These are phyloP conservation scores for Multifurca ochricompacta DNA, from an alignment of 768 basidiomycete species.

Conservation along the genomic window DNA sequence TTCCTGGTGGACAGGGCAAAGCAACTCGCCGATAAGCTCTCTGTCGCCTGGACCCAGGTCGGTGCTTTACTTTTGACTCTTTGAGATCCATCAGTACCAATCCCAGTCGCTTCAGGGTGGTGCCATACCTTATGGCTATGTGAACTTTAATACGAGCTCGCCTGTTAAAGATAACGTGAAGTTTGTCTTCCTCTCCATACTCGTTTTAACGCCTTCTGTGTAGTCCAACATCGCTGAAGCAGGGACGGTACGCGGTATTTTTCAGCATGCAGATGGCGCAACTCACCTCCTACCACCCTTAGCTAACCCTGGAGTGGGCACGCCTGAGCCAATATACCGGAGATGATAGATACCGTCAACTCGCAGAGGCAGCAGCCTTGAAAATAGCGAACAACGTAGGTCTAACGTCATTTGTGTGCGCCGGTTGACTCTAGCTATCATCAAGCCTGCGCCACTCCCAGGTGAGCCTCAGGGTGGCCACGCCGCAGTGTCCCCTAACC, in stretches of 20 bases:
- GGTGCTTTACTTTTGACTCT: too few species aligned
- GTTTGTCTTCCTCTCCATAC: too few species aligned
- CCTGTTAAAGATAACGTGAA: slow-evolving; percentile 36
- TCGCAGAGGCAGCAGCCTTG: slow-evolving; percentile 43
- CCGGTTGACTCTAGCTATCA: not conserved
- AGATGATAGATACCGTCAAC: slow-evolving; percentile 49
- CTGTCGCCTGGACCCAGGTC: slow-evolving; percentile 53
- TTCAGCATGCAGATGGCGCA: too few species aligned
- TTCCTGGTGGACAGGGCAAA: slow-evolving; percentile 53
- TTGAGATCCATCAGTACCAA: not conserved
- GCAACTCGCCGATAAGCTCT: slow-evolving; percentile 55
- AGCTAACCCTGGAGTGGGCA: slow-evolving; percentile 53
- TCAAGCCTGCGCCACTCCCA: slow-evolving; percentile 29
- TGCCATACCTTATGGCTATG: slow-evolving; percentile 30
- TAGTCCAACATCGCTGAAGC: slow-evolving; percentile 41
- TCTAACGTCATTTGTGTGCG: slow-evolving; percentile 6
- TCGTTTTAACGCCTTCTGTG: slow-evolving; percentile 38
- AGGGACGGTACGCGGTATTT: slow-evolving; percentile 33
- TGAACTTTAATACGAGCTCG: slow-evolving; percentile 34
- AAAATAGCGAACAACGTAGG: slow-evolving; percentile 41
- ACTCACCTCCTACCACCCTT: not conserved
- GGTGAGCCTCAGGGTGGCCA: not conserved
- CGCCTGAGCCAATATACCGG: slow-evolving; percentile 46
- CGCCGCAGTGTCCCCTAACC: not conserved
- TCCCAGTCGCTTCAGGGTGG: slow-evolving; percentile 25